Percentiles rank a stretch among this genome's conserved stretches.
Conservation (phyloP, 2,329 filamentous ascomycete genomes). For the Pseudopyrenochaeta lycopersici region DNA sequence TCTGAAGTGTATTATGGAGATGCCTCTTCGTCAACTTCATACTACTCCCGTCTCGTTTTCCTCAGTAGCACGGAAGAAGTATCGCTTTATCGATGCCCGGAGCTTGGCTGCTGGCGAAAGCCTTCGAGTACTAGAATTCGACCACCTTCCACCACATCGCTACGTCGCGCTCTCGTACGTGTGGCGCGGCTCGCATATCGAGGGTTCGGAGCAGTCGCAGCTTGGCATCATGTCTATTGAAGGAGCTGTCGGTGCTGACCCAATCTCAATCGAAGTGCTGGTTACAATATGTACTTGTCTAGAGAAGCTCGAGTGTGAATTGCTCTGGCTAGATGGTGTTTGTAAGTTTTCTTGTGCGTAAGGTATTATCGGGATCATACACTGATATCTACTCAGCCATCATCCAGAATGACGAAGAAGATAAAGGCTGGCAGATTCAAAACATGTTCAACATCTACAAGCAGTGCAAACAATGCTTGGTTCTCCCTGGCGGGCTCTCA, state of each 20-base stretch:
- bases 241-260: constrained; percentile 7
- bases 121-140: constrained; percentile 6
- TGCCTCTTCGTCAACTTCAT: not conserved
- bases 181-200: constrained; percentile 1
- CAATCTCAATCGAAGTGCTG: constrained; percentile 8
- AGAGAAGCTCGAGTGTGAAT: not conserved
- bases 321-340: constrained; percentile 9
- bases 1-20: not conserved
- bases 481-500: constrained; percentile 25
- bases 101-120: not conserved
- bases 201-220: not conserved
- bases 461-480: constrained; percentile 18
- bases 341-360: not conserved
- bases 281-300: constrained; percentile 1
- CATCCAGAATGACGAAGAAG: constrained; percentile 8
- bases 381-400: not conserved
- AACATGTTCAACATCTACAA: constrained; percentile 25
- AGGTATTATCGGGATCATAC: no score
- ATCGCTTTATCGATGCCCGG: constrained; percentile 9
- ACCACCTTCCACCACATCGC: not conserved
- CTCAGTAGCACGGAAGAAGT: not conserved
- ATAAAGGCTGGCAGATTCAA: constrained; percentile 30
- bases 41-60: not conserved
- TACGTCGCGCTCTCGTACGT: constrained; percentile 7
- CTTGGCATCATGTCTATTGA: constrained; percentile 1